These are phyloP conservation scores for Candida wancherniae DNA, from an alignment of 805 yeast genomes.

Conservation along the genomic window DNA sequence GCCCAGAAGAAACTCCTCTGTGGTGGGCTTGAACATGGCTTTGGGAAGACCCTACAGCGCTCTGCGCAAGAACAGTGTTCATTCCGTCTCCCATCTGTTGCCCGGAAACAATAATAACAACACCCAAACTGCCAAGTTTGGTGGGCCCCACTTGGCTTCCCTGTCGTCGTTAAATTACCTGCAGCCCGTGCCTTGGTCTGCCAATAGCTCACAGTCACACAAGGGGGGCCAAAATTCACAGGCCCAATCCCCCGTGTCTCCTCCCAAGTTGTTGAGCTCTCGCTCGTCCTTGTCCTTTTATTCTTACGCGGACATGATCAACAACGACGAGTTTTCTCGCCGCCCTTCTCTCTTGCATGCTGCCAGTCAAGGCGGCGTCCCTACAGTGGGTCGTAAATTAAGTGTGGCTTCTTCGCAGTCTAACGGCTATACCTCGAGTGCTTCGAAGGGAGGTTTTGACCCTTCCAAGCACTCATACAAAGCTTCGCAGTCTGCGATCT, in stretches of 20 bases:
- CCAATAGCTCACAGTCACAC: constrained; percentile 5
- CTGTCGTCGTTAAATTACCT: constrained; percentile 8
- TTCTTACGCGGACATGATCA: constrained; percentile 76
- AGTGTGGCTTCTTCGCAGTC: constrained; percentile 17
- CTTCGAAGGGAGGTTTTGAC: constrained; percentile 2
- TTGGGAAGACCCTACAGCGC: constrained; percentile 40
- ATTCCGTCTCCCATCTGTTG: constrained; percentile 14
- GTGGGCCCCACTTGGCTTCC: constrained; percentile 3
- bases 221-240: constrained; percentile 5
- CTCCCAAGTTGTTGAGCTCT: constrained; percentile 34
- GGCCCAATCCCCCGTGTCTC: constrained; percentile 31
- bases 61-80: constrained; percentile 32
- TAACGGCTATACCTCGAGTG: constrained; percentile 1
- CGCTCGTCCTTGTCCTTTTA: constrained; percentile 49
- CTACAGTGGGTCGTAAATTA: constrained; percentile 21
- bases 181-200: constrained; percentile 6
- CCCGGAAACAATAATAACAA: constrained; percentile 7
- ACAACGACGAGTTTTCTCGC: constrained; percentile 59
- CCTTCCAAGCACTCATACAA: constrained; percentile 12
- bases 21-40: constrained; percentile 44
- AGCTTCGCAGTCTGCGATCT: constrained; percentile 3
- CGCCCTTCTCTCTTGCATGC: constrained; percentile 52
- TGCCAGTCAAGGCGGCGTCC: constrained; percentile 30
- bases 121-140: neutral
- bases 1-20: constrained; percentile 51